A percentile compares a stretch with the other conserved stretches of the same genome.
Evolutionary conservation across 2,329 filamentous ascomycete species (phyloP).

Genomic region (Aspergillus proliferans): DNA sequence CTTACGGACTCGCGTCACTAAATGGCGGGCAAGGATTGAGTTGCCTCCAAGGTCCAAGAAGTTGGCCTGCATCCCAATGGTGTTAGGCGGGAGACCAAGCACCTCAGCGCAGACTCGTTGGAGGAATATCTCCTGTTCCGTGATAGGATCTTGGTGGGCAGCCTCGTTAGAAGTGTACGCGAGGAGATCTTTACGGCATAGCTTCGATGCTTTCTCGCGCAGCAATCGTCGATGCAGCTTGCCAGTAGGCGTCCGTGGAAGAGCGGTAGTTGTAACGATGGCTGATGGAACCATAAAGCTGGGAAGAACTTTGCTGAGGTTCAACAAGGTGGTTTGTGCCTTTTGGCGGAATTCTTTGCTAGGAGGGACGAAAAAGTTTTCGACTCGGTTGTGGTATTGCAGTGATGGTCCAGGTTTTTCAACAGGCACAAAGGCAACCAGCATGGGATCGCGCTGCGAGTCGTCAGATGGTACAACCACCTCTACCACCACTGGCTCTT

Average conservation of each 20-base stretch:
- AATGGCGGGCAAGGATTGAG: conserved; percentile 13
- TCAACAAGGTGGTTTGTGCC: not conserved
- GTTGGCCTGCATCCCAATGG: conserved; percentile 6
- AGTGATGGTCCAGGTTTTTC: not conserved
- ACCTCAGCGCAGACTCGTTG: not conserved
- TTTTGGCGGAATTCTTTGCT: not conserved
- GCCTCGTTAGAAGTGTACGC: not conserved
- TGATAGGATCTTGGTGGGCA: not conserved
- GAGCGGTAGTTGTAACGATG: not conserved
- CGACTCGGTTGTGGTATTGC: not conserved
- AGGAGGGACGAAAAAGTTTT: not conserved
- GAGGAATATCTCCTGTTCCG: not conserved
- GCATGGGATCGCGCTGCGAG: not conserved
- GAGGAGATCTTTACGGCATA: not conserved
- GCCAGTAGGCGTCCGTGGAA: conserved; percentile 1
- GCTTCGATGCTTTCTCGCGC: not conserved
- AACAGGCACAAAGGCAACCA: not conserved
- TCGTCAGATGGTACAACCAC: not conserved
- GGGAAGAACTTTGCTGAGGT: not conserved
- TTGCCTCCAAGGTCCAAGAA: conserved; percentile 17
- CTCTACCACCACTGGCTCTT: not conserved
- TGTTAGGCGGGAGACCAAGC: not conserved
- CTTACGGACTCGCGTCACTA: not conserved
- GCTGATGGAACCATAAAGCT: conserved; percentile 1
- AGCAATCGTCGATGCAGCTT: conserved; percentile 1